Percentiles rank a stretch among this genome's conserved stretches.
These are phyloP conservation scores for Rasamsonia emersonii DNA, from an alignment of 2,329 filamentous ascomycete species.

Conservation along the genomic window DNA sequence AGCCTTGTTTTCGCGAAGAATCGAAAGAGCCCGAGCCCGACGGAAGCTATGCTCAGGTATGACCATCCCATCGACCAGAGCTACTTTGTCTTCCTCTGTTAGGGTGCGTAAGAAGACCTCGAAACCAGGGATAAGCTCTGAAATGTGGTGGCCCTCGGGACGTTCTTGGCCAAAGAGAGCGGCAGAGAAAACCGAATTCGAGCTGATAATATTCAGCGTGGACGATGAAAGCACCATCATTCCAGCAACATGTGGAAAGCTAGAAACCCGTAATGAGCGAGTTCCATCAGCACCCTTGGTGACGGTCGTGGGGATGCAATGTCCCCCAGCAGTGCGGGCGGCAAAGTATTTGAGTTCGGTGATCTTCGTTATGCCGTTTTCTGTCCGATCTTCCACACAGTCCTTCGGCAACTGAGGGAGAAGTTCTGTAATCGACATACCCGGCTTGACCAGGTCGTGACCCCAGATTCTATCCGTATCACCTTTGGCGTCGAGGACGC, in stretches of 20 bases:
- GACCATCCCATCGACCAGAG: conserved; percentile 85
- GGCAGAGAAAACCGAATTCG: conserved; percentile 88
- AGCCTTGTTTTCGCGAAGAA: conserved; percentile 70
- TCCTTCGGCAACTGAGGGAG: conserved; percentile 72
- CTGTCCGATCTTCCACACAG: conserved; percentile 57
- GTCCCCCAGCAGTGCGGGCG: conserved; percentile 64
- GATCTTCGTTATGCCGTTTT: conserved; percentile 70
- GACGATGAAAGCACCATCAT: conserved; percentile 85
- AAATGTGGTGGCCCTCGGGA: conserved; percentile 71
- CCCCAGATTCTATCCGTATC: conserved; percentile 83
- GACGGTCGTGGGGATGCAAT: conserved; percentile 78
- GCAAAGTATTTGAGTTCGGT: conserved; percentile 71
- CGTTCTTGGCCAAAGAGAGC: conserved; percentile 84
- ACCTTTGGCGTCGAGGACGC: conserved; percentile 62
- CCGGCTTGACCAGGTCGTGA: conserved; percentile 54
- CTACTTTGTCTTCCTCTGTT: conserved; percentile 76
- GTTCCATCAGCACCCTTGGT: conserved; percentile 58
- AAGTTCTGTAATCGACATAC: conserved; percentile 67
- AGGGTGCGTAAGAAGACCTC: conserved; percentile 73
- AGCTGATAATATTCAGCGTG: conserved; percentile 73
- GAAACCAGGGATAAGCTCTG: conserved; percentile 75
- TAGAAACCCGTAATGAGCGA: conserved; percentile 73
- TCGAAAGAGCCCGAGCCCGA: conserved; percentile 73
- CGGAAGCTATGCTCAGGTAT: conserved; percentile 95
- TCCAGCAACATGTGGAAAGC: conserved; percentile 93